Conservation (phyloP, 495 filamentous ascomycete genomes). For the Aspergillus ostianus region DNA sequence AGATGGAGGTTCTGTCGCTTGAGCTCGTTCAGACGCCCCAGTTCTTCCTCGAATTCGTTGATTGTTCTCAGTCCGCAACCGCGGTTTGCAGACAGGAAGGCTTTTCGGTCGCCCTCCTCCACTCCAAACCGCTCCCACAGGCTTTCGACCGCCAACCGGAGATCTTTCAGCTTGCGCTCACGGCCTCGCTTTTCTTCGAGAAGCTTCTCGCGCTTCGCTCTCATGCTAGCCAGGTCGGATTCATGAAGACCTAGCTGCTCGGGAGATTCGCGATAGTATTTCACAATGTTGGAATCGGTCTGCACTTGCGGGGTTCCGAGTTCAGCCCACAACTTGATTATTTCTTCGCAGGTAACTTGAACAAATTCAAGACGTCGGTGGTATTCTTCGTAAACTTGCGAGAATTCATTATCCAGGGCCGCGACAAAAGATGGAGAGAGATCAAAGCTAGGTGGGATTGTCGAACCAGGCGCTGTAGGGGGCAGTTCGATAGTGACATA, state of each 20-base stretch:
- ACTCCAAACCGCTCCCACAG: constrained; percentile 88
- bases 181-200: constrained; percentile 89
- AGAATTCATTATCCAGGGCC: constrained; percentile 84
- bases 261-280: constrained; percentile 82
- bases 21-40: constrained; percentile 80
- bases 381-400: constrained; percentile 93
- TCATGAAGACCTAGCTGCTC: constrained; percentile 91
- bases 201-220: constrained; percentile 73
- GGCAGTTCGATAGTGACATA: constrained; percentile 81
- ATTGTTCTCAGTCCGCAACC: constrained; percentile 84
- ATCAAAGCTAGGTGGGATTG: constrained; percentile 79
- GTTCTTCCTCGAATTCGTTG: constrained; percentile 91
- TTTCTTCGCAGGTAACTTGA: constrained; percentile 72
- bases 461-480: constrained; percentile 70
- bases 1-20: constrained; percentile 93
- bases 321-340: constrained; percentile 93
- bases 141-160: constrained; percentile 68
- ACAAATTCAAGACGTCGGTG: constrained; percentile 73
- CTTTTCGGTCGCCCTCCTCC: constrained; percentile 76
- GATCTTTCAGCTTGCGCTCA: constrained; percentile 76
- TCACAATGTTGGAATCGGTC: constrained; percentile 82
- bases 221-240: constrained; percentile 73
- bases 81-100: constrained; percentile 68
- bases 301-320: constrained; percentile 89
- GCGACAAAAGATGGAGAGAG: constrained; percentile 86